phyloP scores from a whole-genome alignment of 2,329 filamentous ascomycete genomes.

The Calonectria pteridis region DNA sequence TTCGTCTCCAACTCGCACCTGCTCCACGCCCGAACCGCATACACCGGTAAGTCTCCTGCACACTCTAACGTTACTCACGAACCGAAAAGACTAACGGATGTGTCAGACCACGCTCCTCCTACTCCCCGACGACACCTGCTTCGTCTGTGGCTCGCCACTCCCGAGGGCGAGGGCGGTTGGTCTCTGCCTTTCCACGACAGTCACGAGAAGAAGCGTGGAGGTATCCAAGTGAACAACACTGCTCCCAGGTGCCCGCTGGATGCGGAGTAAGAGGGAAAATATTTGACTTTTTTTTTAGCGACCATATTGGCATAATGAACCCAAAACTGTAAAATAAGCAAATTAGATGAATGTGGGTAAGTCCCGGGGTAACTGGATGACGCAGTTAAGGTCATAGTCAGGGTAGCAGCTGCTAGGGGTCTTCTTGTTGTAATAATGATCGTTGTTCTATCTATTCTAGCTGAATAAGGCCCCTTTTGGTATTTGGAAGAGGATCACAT shows the following conservation, averaged over 20 bases:
- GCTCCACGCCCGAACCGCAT: slow-evolving; percentile 84
- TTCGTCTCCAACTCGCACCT: slow-evolving; percentile 86
- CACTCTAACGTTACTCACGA: rapidly evolving
- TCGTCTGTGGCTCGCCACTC: slow-evolving; percentile 86
- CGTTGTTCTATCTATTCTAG: too few relatives aligned
- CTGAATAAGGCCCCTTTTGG: too few relatives aligned
- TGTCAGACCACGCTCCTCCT: slow-evolving; percentile 68
- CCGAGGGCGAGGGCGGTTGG: slow-evolving; percentile 88
- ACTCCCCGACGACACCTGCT: slow-evolving; percentile 82
- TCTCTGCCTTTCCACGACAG: slow-evolving; percentile 85
- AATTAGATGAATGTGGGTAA: slow-evolving; percentile 22
- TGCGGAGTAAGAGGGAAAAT: slow-evolving; percentile 79
- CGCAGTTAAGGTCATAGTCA: too few relatives aligned
- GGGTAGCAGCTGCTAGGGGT: too few relatives aligned
- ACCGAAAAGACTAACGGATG: slow-evolving; percentile 17
- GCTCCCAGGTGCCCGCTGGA: slow-evolving; percentile 81
- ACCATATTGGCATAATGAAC: slow-evolving; percentile 23
- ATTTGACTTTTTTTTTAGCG: slow-evolving; percentile 23
- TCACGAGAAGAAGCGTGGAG: slow-evolving; percentile 86
- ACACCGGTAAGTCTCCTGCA: slow-evolving; percentile 59
- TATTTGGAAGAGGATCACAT: too few relatives aligned
- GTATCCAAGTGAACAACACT: slow-evolving; percentile 87
- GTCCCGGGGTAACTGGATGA: too few relatives aligned
- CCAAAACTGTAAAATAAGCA: slow-evolving; percentile 7
- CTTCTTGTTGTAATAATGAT: too few relatives aligned